phyloP scores from a whole-genome alignment of 257 asterid species.

The Verbena officinalis region DNA sequence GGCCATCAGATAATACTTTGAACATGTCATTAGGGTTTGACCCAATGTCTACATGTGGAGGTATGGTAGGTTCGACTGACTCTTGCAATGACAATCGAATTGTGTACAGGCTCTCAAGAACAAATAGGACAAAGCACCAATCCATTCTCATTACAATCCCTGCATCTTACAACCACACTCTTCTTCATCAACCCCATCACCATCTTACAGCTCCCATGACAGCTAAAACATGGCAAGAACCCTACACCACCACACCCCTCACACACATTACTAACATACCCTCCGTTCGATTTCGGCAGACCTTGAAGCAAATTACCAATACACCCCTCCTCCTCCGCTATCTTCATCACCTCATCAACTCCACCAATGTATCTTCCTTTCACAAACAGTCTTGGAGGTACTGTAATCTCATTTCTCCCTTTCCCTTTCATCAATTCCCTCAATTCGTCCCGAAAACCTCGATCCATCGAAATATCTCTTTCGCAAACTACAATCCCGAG shows the following conservation, averaged over 20 bases:
- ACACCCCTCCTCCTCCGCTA: slow-evolving; percentile 66
- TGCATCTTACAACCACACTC: slow-evolving; percentile 52
- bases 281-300: slow-evolving; percentile 55
- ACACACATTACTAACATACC: slow-evolving; percentile 61
- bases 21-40: too few relatives aligned
- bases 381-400: slow-evolving; percentile 79
- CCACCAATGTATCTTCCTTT: slow-evolving; percentile 89
- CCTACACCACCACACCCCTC: slow-evolving; percentile 84
- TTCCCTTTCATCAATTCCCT: slow-evolving; percentile 59
- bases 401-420: slow-evolving; percentile 31
- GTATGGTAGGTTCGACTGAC: too few relatives aligned
- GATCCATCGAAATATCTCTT: slow-evolving; percentile 89
- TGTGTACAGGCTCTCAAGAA: too few relatives aligned
- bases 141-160: slow-evolving; percentile 85
- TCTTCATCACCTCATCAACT: slow-evolving; percentile 64
- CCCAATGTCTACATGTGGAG: too few relatives aligned
- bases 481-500: slow-evolving; percentile 59
- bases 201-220: slow-evolving; percentile 80
- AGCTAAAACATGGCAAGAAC: slow-evolving; percentile 74
- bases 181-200: slow-evolving; percentile 39
- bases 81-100: too few relatives aligned
- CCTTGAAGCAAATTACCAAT: slow-evolving; percentile 62
- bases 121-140: slow-evolving; percentile 79
- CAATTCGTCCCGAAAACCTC: slow-evolving; percentile 72
- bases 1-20: too few relatives aligned